Base-by-base conservation (phyloP, 202 grass and related monocot species). In the Panicum hallii region DNA sequence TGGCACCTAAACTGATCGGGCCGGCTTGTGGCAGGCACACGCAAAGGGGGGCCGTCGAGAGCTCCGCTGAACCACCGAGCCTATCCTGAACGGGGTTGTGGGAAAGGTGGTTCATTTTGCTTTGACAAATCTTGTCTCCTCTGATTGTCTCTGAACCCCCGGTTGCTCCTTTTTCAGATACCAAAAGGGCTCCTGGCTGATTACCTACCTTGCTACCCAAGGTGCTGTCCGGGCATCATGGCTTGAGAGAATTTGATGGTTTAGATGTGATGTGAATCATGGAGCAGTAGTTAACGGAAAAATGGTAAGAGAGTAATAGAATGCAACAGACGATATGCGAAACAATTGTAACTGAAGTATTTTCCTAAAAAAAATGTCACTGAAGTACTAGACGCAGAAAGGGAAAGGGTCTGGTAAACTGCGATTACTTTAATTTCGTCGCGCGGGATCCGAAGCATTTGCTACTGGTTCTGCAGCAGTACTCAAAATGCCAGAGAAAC, bases 11-110 rank as follows among this genome's bases (percentile, higher is more conserved):
- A 72, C 56, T 58, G 67, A 74, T 41, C 67, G 20, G 49, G 69
- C 42, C 34, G 44, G 76, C 76, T 36, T 74, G 82, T 89, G 82
- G 75, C 69, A 28, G 62, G 50, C 87, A 85, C 70, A 85, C 82
- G 87, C 67, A 43, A 50, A 20, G 47, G 23, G 23, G 26, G 6
- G 9, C 12, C 41, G 23, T 61, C 3, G 52, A 87, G 61, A 69
- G 78, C 55, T 82, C 49, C 30, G 56, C 11, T 63, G 60, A 32
- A 63, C 23, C 12, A 63, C 11, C 60, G 60, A 63, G 60, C 5
- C 23, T 63, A 32, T 63, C 60, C 26, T 61, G 22, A 20, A 4
- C 11, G 60, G 60, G 26, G 60, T 32, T 63, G 26, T 32, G 23
- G 26, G 26, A 63, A 63, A 63, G 58, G 10, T 30, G 5, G 60